Evolutionary conservation across 2,329 filamentous ascomycete genomes (phyloP), one percentile per base, ranked within the genome.

Genomic region (Alternaria ethzedia): DNA sequence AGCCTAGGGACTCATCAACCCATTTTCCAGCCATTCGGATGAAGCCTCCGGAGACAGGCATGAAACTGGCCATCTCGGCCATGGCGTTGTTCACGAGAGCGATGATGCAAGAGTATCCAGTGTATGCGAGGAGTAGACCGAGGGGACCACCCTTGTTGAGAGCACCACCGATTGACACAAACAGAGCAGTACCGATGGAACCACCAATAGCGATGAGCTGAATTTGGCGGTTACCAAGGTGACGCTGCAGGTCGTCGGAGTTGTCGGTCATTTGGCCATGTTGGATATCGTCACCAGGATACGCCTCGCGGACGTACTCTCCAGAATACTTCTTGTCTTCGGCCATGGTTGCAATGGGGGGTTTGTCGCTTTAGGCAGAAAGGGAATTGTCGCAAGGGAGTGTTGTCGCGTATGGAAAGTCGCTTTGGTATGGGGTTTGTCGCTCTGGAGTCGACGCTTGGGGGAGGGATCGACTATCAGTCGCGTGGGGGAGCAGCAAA

Each of bases 1-100:
- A 90, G 32, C 88, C 88, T 85, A 70, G 78, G 10, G 88, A 83
- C n/a, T 90, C 88, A 74, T 91, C 89, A 10, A 88, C 87, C 86
- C 88, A 91, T 68, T 88, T 82, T 26, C 88, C 88, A 5, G 88
- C 88, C 71, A 90, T 83, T 63, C 89, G 87, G 67, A 91, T 86
- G 73, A 90, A 90, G 3, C 86, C 86, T 66, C 88, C 88, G 45
- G 83, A 85, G 50, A 91, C 84, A 23, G 89, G 89, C 83, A 89
- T 88, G 65, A 86, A 86, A 41, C 84, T 83, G 28, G 82, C 85
- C 88, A 91, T 90, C 75, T 91, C 89, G 9, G 89, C 88, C 63
- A 90, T 82, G 65, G 84, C 85, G 73, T 90, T 90, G 83, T 90
- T 90, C 73, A 90, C 86, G 50, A 89, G 80, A 23, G 82, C 88